Percentiles rank a stretch among this genome's conserved stretches.
Evolutionary conservation across 805 yeast genomes (phyloP).

Genomic region (Kodamaea hsintzibuensis): DNA sequence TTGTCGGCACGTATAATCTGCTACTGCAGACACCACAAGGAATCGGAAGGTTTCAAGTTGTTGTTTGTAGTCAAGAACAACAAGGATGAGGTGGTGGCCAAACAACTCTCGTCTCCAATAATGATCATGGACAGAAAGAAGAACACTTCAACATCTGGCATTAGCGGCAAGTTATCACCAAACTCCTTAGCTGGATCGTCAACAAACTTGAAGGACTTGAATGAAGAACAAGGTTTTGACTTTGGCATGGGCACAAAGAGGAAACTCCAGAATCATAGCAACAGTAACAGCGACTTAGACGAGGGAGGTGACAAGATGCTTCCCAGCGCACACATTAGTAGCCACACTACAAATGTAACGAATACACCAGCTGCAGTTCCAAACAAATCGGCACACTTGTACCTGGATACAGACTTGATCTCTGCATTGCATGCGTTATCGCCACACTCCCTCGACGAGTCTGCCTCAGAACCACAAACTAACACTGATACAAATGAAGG

Average conservation of each 20-base stretch:
- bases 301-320: slow-evolving; percentile 3
- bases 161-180: slow-evolving; percentile 17
- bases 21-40: slow-evolving; percentile 94
- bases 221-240: slow-evolving; percentile 1
- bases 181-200: slow-evolving; percentile 22
- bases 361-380: slow-evolving; percentile 7
- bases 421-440: slow-evolving; percentile 46
- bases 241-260: slow-evolving; percentile 4
- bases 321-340: not conserved
- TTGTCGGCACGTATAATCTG: slow-evolving; percentile 80
- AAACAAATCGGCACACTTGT: slow-evolving; percentile 4
- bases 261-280: slow-evolving; percentile 10
- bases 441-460: slow-evolving; percentile 63
- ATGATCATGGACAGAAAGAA: slow-evolving; percentile 96
- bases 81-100: slow-evolving; percentile 65
- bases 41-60: slow-evolving; percentile 78
- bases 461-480: slow-evolving; percentile 53
- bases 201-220: slow-evolving; percentile 20
- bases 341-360: slow-evolving; percentile 4
- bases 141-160: slow-evolving; percentile 32
- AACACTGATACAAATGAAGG: slow-evolving; percentile 31
- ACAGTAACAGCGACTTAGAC: slow-evolving; percentile 12
- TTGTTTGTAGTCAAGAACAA: slow-evolving; percentile 66
- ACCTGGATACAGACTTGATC: slow-evolving; percentile 1
- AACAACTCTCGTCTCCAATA: slow-evolving; percentile 68